A percentile compares a stretch with the other conserved stretches of the same genome.
These are phyloP conservation scores for Acacia pycnantha DNA, from an alignment of 331 rosid species.

Conservation along the genomic window DNA sequence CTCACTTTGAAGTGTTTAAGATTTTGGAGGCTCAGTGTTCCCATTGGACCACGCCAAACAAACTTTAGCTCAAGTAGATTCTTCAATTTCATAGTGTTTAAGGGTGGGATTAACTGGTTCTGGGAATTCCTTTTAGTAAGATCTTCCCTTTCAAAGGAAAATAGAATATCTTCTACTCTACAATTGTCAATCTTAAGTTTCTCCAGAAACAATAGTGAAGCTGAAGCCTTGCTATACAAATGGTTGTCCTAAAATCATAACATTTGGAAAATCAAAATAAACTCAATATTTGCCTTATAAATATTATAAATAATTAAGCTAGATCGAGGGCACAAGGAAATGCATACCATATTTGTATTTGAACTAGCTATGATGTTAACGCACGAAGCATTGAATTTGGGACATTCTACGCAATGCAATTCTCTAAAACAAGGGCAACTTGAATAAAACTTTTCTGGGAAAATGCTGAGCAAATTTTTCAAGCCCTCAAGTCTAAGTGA, in stretches of 20 bases:
- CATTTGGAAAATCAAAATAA: not conserved
- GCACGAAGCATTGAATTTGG: not conserved
- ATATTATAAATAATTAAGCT: not conserved
- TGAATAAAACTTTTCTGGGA: not conserved
- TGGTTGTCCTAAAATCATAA: not conserved
- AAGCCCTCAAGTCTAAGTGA: not conserved
- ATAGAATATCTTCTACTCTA: not conserved
- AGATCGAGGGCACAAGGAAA: not conserved
- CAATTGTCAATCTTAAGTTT: not conserved
- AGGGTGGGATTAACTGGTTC: not conserved
- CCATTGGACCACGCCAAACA: not conserved
- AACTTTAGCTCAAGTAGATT: not conserved
- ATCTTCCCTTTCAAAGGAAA: not conserved
- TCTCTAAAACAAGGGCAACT: not conserved
- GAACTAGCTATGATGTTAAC: not conserved
- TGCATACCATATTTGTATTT: not conserved
- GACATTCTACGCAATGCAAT: not conserved
- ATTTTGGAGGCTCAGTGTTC: not conserved
- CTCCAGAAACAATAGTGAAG: not conserved
- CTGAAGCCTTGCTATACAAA: not conserved
- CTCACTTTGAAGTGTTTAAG: not conserved
- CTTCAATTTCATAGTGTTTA: not conserved
- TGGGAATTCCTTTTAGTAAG: fast-evolving
- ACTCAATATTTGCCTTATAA: no score
- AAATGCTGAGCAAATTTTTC: not conserved